Base-by-base conservation (phyloP, 192 early-diverging fungal species). In the Linnemannia zychae region DNA sequence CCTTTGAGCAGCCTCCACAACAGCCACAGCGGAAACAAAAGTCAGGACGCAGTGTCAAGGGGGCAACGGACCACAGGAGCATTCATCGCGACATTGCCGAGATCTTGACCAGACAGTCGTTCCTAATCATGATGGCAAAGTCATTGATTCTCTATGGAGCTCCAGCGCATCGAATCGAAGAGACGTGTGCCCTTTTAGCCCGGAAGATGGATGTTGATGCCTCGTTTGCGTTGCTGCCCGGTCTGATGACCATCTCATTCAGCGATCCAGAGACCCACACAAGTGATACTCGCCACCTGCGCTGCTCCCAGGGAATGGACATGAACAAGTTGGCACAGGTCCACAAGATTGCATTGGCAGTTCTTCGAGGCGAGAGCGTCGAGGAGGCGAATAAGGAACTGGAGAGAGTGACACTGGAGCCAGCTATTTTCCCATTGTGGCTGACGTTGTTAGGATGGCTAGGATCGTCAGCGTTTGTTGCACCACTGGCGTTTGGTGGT, bases 201-300 rank as follows among this genome's bases (percentile, higher is more conserved):
- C 50, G 44, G 11, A 86, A 80, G 33, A 77, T 88, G 73, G 80
- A 75, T 1, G 68, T 88, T 0, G 79, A 88, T 31, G 88, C 88
- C 6, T 81, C 88, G 20, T 88, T 79, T 36, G 66, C 83, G 2
- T 67, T 86, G 7, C 67, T 86, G 7, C 88, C 88, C 3, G 88
- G 88, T 18, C 50, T 80, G 3, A 89, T 86, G 84, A 89, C 86
- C 71, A 77, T 89, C 24, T 89, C 84, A 0, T 89, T 89, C 76
- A 86, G 75, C n/a, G 88, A 89, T 48, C 80, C 81, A 47, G 88
- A 86, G 31, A 89, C 88, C 9, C 84, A 81, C 44, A 89, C 88
- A 20, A 86, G 83, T 18, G 88, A 89, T 48, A 89, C 88, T 3
- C 88, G 81, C 18, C 88, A 86, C 28, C 37, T 89, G 20, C 57